These are phyloP conservation scores for Mucor lusitanicus DNA, from an alignment of 371 early-diverging fungal species.

Conservation along the genomic window DNA sequence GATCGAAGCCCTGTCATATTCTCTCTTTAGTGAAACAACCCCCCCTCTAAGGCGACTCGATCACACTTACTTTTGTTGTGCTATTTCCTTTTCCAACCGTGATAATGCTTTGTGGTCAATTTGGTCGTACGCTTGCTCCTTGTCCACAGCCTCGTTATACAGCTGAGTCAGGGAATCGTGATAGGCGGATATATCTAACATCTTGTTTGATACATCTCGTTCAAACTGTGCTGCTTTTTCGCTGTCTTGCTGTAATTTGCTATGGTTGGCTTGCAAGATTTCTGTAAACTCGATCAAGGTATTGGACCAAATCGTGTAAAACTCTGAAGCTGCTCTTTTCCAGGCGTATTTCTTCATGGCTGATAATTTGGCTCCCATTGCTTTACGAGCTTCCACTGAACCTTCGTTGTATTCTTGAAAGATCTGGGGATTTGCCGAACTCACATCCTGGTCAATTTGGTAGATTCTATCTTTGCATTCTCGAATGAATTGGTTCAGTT, in stretches of 20 bases:
- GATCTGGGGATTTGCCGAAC: slow-evolving; percentile 5
- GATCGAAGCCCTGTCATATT: background rate
- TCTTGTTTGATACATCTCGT: background rate
- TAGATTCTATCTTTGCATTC: background rate
- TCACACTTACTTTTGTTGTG: background rate
- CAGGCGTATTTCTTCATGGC: slow-evolving; percentile 2
- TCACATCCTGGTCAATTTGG: slow-evolving; percentile 1
- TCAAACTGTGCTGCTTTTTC: background rate
- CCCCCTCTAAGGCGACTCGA: background rate
- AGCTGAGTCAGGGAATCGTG: background rate
- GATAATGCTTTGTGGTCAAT: background rate
- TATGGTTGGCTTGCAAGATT: background rate
- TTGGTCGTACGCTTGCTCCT: background rate
- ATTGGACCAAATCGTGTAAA: background rate
- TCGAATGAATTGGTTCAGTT: background rate
- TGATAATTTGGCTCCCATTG: background rate
- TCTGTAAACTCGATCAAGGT: background rate
- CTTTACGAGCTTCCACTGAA: background rate
- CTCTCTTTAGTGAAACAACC: background rate
- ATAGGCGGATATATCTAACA: background rate
- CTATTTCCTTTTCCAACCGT: background rate
- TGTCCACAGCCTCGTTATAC: background rate
- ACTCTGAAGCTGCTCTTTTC: background rate
- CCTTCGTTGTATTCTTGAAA: slow-evolving; percentile 8
- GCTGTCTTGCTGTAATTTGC: background rate